Percentiles rank a stretch among this genome's conserved stretches.
Conservation (phyloP, 2,329 filamentous ascomycete genomes). For the Arthrobotrys megalospora region DNA sequence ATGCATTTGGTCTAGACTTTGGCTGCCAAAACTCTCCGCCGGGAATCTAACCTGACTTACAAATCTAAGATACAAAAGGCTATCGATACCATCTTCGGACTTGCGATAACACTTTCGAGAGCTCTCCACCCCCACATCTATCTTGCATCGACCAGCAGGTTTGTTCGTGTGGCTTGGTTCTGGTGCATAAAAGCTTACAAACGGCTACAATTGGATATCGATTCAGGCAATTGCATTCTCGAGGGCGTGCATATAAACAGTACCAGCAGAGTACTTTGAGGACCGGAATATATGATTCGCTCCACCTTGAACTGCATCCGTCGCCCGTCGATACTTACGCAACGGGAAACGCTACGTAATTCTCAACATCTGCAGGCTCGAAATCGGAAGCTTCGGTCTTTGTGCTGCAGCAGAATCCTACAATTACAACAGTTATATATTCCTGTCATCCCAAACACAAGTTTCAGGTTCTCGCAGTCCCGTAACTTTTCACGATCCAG, state of each 20-base stretch:
- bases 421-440: slow-evolving; percentile 59
- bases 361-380: slow-evolving; percentile 27
- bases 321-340: slow-evolving; percentile 45
- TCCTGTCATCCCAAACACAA: slow-evolving; percentile 60
- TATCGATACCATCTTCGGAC: slow-evolving; percentile 25
- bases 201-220: slow-evolving; percentile 32
- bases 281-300: slow-evolving; percentile 47
- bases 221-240: background rate
- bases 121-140: slow-evolving; percentile 36
- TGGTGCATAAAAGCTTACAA: slow-evolving; percentile 49
- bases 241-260: slow-evolving; percentile 3
- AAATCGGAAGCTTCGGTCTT: slow-evolving; percentile 4
- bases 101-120: slow-evolving; percentile 14
- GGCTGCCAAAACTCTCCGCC: slow-evolving; percentile 16
- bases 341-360: slow-evolving; percentile 28
- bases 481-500: slow-evolving; percentile 40
- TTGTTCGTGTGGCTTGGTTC: slow-evolving; percentile 10
- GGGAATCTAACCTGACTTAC: slow-evolving; percentile 32
- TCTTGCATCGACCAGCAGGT: background rate
- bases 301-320: slow-evolving; percentile 31
- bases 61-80: slow-evolving; percentile 17
- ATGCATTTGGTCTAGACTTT: slow-evolving; percentile 3
- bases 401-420: slow-evolving; percentile 36
- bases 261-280: slow-evolving; percentile 9
- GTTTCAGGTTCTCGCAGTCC: slow-evolving; percentile 50